These are phyloP conservation scores for Exserohilum turcica DNA, from an alignment of 2,329 filamentous ascomycete genomes.

Conservation along the genomic window DNA sequence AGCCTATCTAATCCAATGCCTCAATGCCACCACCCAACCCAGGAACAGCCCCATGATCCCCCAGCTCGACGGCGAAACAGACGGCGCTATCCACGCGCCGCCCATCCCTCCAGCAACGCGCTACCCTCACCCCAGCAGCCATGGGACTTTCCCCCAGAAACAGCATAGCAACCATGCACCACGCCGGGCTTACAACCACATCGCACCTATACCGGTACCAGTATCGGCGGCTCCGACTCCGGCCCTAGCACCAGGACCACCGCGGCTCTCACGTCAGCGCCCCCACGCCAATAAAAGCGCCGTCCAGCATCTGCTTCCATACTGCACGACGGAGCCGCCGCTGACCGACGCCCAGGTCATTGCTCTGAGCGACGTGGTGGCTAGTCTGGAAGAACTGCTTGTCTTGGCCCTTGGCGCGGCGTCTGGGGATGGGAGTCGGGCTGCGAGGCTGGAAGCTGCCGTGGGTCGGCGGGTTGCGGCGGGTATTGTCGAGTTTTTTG, in stretches of 20 bases:
- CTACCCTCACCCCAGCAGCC: neutral
- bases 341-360: slow-evolving; percentile 35
- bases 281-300: slow-evolving; percentile 4
- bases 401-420: slow-evolving; percentile 31
- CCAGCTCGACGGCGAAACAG: slow-evolving; percentile 16
- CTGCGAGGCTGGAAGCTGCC: slow-evolving; percentile 22
- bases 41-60: neutral
- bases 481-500: slow-evolving; percentile 41
- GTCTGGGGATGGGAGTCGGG: slow-evolving; percentile 18
- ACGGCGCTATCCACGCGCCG: slow-evolving; percentile 3
- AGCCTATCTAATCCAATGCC: neutral
- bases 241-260: too few relatives aligned
- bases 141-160: neutral
- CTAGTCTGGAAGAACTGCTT: slow-evolving; percentile 40
- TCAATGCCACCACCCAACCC: neutral
- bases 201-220: neutral
- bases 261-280: neutral
- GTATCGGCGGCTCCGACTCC: neutral
- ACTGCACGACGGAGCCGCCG: slow-evolving; percentile 32
- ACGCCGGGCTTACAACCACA: neutral
- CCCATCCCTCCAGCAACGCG: neutral
- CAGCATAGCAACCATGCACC: neutral
- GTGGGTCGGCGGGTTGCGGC: slow-evolving; percentile 28
- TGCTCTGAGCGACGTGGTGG: slow-evolving; percentile 40
- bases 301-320: slow-evolving; percentile 34